Percentiles rank a stretch among this genome's conserved stretches.
These are phyloP conservation scores for Candida neerlandica DNA, from an alignment of 1,139 yeast species.

Conservation along the genomic window DNA sequence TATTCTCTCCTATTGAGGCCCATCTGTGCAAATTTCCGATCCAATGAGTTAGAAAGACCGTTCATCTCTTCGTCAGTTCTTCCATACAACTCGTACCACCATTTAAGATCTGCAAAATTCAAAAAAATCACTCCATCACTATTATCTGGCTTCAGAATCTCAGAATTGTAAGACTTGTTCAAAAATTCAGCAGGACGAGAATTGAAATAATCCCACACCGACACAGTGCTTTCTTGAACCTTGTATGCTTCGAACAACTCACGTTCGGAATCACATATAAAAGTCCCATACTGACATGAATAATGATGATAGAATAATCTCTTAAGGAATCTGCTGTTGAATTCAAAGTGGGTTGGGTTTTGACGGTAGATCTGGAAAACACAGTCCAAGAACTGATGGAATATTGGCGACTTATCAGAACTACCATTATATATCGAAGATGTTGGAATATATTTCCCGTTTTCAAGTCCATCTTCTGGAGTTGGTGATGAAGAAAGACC, in stretches of 20 bases:
- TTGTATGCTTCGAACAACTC: constrained; percentile 47
- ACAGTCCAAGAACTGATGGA: constrained; percentile 91
- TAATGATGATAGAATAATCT: constrained; percentile 83
- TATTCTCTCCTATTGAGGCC: constrained; percentile 15
- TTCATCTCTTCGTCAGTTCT: constrained; percentile 82
- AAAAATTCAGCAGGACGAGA: constrained; percentile 74
- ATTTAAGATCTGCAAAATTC: constrained; percentile 65
- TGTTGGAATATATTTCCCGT: constrained; percentile 9
- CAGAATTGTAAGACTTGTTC: constrained; percentile 46
- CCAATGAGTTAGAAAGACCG: constrained; percentile 49
- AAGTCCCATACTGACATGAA: constrained; percentile 94
- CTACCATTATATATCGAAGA: constrained; percentile 39
- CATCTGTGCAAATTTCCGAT: constrained; percentile 46
- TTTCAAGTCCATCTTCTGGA: constrained; percentile 12
- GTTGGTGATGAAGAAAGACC: constrained; percentile 16
- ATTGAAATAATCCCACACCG: constrained; percentile 93
- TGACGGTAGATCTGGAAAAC: constrained; percentile 78
- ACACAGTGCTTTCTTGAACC: constrained; percentile 55
- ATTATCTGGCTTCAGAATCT: constrained; percentile 23
- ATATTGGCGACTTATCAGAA: constrained; percentile 74
- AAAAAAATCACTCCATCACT: constrained; percentile 61
- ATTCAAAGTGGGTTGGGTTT: constrained; percentile 75
- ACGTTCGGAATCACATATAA: constrained; percentile 71
- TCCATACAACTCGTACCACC: constrained; percentile 90
- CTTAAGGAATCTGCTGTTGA: constrained; percentile 83